phyloP scores from a whole-genome alignment of 257 asterid species.

The Phtheirospermum japonicum region DNA sequence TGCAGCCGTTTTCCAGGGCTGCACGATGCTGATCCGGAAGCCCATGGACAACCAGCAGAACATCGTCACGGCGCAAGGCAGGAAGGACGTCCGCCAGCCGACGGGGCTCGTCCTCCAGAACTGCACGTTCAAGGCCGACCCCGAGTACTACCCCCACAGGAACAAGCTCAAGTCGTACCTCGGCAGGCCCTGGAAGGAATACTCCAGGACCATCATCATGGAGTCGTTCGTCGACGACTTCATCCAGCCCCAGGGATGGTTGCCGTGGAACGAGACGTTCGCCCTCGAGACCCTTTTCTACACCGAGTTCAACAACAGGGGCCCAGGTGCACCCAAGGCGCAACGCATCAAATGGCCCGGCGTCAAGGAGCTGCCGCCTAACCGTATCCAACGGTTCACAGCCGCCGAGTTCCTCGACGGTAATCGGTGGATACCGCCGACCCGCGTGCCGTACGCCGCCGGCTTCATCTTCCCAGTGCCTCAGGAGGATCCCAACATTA shows the following conservation, averaged over 20 bases:
- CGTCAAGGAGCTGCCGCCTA: slow-evolving; percentile 56
- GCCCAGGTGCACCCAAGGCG: slow-evolving; percentile 58
- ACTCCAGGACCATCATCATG: slow-evolving; percentile 66
- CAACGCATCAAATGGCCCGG: slow-evolving; percentile 62
- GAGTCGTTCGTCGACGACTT: slow-evolving; percentile 64
- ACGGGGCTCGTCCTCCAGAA: slow-evolving; percentile 68
- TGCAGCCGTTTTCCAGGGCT: slow-evolving; percentile 75
- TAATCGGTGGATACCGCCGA: slow-evolving; percentile 43
- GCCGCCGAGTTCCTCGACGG: slow-evolving; percentile 53
- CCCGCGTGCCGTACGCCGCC: slow-evolving; percentile 44
- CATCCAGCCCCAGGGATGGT: slow-evolving; percentile 75
- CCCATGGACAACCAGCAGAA: slow-evolving; percentile 62
- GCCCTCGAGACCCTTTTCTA: slow-evolving; percentile 57
- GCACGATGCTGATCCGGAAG: slow-evolving; percentile 66
- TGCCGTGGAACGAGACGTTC: slow-evolving; percentile 55
- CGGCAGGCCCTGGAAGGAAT: slow-evolving; percentile 82
- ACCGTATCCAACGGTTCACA: slow-evolving; percentile 55
- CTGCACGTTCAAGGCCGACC: slow-evolving; percentile 60
- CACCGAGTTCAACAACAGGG: slow-evolving; percentile 73
- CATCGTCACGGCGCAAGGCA: slow-evolving; percentile 82
- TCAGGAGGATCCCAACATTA: slow-evolving; percentile 35
- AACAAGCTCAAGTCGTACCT: slow-evolving; percentile 48
- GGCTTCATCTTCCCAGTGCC: slow-evolving; percentile 60
- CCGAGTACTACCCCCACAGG: slow-evolving; percentile 35
- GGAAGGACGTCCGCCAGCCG: slow-evolving; percentile 70